Evolutionary conservation across 257 asterid genomes (phyloP).

Genomic region (Scutellaria barbata): DNA sequence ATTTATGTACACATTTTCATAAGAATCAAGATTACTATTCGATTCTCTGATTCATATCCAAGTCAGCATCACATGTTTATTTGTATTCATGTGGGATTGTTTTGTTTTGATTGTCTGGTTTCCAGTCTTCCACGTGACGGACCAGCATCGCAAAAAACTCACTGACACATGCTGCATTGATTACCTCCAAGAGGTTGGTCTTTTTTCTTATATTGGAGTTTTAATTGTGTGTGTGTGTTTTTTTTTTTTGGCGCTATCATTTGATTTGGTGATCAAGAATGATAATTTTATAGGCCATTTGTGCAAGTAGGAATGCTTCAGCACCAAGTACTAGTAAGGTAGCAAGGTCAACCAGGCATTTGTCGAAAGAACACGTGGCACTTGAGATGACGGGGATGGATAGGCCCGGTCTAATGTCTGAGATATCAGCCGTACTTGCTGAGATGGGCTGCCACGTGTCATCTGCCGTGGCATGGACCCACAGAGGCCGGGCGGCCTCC

Average conservation of each 20-base stretch:
- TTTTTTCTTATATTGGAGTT: not conserved
- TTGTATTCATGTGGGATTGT: conserved; percentile 27
- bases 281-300: conserved; percentile 55
- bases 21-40: conserved; percentile 1
- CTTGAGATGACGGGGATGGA: conserved; percentile 87
- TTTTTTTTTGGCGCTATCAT: not conserved
- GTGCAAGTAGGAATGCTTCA: conserved; percentile 50
- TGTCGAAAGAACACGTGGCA: conserved; percentile 54
- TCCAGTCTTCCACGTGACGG: conserved; percentile 88
- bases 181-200: conserved; percentile 68
- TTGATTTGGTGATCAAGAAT: not conserved
- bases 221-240: not conserved
- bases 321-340: conserved; percentile 30
- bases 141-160: conserved; percentile 71
- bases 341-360: conserved; percentile 38
- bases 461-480: conserved; percentile 88
- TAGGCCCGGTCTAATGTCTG: conserved; percentile 86
- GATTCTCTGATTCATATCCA: not conserved
- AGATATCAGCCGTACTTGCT: conserved; percentile 77
- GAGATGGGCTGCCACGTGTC: conserved; percentile 79
- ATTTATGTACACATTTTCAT: not conserved
- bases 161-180: conserved; percentile 61
- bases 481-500: conserved; percentile 72
- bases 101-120: conserved; percentile 43
- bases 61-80: conserved; percentile 36